Evolutionary conservation across 148 eudicot genomes (phyloP).

Genomic region (Euryodendron excelsum): DNA sequence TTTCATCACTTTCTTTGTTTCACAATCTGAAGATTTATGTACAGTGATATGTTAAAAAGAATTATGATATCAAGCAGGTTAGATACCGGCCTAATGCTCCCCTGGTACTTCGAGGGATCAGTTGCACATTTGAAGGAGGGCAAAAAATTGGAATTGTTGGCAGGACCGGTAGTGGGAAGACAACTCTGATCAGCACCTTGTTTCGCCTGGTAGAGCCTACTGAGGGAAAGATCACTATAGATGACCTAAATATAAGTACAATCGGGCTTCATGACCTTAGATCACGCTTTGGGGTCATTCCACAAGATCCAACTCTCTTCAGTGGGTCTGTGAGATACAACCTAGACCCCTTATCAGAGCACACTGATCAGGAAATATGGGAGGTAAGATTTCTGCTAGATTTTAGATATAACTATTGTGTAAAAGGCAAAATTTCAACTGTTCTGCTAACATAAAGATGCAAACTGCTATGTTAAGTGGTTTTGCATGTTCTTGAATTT

Average conservation of each 20-base stretch:
- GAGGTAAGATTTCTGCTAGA: conserved; percentile 10
- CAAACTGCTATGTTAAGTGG: background rate
- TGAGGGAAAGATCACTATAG: conserved; percentile 6
- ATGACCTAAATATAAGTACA: background rate
- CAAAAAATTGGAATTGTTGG: conserved; percentile 17
- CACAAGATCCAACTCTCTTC: conserved; percentile 20
- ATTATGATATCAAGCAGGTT: background rate
- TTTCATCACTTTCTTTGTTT: background rate
- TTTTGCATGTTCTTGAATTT: background rate
- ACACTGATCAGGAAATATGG: conserved; percentile 19
- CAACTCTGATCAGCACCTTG: conserved; percentile 14
- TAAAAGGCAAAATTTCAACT: background rate
- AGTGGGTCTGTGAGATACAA: conserved; percentile 17
- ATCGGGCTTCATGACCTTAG: conserved; percentile 22
- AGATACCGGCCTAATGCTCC: conserved; percentile 13
- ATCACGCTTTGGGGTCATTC: conserved; percentile 16
- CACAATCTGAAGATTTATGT: background rate
- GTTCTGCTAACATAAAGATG: background rate
- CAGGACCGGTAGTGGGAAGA: conserved; percentile 14
- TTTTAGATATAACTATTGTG: background rate
- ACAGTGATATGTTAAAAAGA: background rate
- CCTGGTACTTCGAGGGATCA: conserved; percentile 15
- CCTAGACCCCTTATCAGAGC: conserved; percentile 15
- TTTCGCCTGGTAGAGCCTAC: conserved; percentile 19
- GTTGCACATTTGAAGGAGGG: conserved; percentile 13